Evolutionary conservation across 1,284 basidiomycete genomes (phyloP).

Genomic region (Phlebopus sp.): DNA sequence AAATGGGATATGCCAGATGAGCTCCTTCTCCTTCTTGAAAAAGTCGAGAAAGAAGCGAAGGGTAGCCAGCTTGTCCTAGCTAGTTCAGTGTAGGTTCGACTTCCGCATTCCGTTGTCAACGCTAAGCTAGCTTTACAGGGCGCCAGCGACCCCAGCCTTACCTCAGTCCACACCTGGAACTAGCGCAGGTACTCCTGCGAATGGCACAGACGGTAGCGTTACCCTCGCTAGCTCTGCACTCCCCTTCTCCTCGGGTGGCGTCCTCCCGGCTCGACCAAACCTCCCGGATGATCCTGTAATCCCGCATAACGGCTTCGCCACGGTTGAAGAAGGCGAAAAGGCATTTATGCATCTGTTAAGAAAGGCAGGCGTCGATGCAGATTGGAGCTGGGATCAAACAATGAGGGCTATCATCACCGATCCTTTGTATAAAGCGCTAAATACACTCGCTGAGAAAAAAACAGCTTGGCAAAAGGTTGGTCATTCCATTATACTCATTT

Average conservation of each 20-base stretch:
- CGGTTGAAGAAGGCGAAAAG: conserved; percentile 86
- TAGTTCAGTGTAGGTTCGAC: conserved; percentile 26
- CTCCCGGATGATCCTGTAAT: conserved; percentile 82
- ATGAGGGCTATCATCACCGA: conserved; percentile 98
- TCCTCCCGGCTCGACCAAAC: conserved; percentile 71
- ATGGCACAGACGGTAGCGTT: conserved; percentile 48
- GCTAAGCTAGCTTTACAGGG: conserved; percentile 12
- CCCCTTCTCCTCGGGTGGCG: conserved; percentile 55
- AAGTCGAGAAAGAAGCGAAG: conserved; percentile 73
- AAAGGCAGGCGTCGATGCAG: conserved; percentile 85
- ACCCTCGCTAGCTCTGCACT: conserved; percentile 51
- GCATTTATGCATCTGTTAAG: conserved; percentile 89
- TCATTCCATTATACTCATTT: background rate
- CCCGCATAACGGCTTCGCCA: conserved; percentile 84
- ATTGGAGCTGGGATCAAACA: conserved; percentile 97
- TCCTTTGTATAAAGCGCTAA: conserved; percentile 93
- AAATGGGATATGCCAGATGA: conserved; percentile 97
- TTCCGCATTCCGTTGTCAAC: background rate
- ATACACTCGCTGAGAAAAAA: conserved; percentile 93
- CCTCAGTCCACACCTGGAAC: conserved; percentile 10
- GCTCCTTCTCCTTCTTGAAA: conserved; percentile 74
- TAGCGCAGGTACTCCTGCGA: conserved; percentile 24
- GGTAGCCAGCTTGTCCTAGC: conserved; percentile 34
- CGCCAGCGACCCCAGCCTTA: conserved; percentile 10
- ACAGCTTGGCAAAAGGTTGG: conserved; percentile 86